Conservation (phyloP, 805 yeast genomes). For the Sugiyamaella mastotermitis region DNA sequence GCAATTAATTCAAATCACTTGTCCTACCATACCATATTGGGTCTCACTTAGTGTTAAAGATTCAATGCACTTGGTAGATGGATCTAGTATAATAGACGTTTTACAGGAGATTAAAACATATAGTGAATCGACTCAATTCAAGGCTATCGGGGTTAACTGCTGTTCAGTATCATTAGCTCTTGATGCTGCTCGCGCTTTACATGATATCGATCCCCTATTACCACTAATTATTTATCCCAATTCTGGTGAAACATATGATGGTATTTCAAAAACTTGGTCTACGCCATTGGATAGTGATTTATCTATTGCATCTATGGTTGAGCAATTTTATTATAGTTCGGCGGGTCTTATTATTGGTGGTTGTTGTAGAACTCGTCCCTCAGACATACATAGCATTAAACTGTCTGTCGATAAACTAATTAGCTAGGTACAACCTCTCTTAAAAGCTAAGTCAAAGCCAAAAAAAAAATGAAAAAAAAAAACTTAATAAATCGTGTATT, state of each 20-base stretch:
- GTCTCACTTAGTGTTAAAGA: slow-evolving; percentile 42
- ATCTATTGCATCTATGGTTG: slow-evolving; percentile 27
- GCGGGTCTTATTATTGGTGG: slow-evolving; percentile 60
- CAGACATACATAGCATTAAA: too few relatives aligned
- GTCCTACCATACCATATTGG: slow-evolving; percentile 39
- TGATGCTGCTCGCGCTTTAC: slow-evolving; percentile 36
- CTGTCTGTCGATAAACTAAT: too few relatives aligned
- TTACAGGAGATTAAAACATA: neutral
- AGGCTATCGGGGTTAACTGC: slow-evolving; percentile 66
- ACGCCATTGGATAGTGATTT: neutral
- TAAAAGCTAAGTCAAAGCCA: too few relatives aligned
- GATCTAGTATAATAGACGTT: neutral
- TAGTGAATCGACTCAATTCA: slow-evolving; percentile 21
- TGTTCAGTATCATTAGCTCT: slow-evolving; percentile 37
- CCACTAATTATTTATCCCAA: slow-evolving; percentile 65
- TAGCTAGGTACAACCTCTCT: too few relatives aligned
- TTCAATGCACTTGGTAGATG: neutral
- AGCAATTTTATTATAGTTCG: slow-evolving; percentile 28
- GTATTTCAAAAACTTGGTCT: slow-evolving; percentile 39
- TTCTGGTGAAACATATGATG: slow-evolving; percentile 63
- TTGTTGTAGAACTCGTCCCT: slow-evolving; percentile 65
- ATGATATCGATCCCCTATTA: slow-evolving; percentile 38
- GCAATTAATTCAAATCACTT: slow-evolving; percentile 32
- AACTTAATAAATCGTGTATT: too few relatives aligned
- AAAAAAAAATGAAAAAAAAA: too few relatives aligned